A percentile compares a stretch with the other conserved stretches of the same genome.
Evolutionary conservation across 345 rosid species (phyloP).

Genomic region (Kernera saxatilis): DNA sequence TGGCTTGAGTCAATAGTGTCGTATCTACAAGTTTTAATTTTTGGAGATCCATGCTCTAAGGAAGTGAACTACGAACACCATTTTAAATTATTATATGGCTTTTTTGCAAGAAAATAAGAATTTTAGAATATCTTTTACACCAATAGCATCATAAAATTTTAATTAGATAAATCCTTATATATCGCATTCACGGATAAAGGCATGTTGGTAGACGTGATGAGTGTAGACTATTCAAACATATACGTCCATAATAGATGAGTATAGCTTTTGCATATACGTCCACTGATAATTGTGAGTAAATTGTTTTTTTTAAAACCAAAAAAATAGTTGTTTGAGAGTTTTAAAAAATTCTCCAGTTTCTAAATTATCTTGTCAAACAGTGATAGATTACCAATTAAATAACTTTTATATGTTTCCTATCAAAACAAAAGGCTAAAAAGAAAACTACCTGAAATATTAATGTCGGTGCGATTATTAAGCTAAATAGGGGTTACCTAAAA

Average conservation of each 20-base stretch:
- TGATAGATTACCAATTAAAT: not conserved
- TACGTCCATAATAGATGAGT: not conserved
- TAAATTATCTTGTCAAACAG: not conserved
- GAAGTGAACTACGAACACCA: not conserved
- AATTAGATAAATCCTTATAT: not conserved
- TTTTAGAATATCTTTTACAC: not conserved
- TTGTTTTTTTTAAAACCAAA: not conserved
- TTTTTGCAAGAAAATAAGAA: too few species aligned
- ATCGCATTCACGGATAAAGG: too few species aligned
- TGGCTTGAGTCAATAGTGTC: too few species aligned
- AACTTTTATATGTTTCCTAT: not conserved
- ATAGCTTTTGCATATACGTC: not conserved
- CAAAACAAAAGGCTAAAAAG: not conserved
- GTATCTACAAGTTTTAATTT: too few species aligned
- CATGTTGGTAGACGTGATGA: not conserved
- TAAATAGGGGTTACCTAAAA: not conserved
- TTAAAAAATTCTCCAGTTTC: not conserved
- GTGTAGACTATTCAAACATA: not conserved
- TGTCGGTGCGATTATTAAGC: not conserved
- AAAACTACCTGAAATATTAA: not conserved
- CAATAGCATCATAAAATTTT: not conserved
- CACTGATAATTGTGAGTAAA: not conserved
- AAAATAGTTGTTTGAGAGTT: not conserved
- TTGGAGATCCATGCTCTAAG: too few species aligned
- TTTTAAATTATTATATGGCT: not conserved